Conservation (phyloP, 2,329 filamentous ascomycete species). For the Pseudogymnoascus destructans region DNA sequence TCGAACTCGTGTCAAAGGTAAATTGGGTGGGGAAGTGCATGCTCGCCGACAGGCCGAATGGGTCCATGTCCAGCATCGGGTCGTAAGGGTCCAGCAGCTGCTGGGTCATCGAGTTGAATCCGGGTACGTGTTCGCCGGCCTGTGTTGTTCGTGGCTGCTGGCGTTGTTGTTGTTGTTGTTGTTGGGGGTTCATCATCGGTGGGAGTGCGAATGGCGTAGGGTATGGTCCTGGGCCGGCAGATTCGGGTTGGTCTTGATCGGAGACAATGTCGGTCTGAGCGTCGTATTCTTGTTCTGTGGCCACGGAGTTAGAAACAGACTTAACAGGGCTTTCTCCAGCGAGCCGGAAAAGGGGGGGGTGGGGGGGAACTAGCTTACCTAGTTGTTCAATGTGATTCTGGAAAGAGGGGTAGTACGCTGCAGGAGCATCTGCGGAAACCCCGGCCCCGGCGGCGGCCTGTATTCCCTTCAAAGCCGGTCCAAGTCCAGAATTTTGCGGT, state of each 20-base stretch:
- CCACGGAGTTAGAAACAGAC: conserved; percentile 54
- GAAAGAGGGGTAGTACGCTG: conserved; percentile 70
- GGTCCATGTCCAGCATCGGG: conserved; percentile 80
- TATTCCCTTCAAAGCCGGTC: conserved; percentile 20
- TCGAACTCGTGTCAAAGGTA: conserved; percentile 44
- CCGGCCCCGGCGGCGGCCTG: conserved; percentile 25
- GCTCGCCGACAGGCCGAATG: conserved; percentile 82
- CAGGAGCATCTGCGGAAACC: conserved; percentile 30
- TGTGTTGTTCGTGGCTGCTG: conserved; percentile 27
- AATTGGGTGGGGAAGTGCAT: conserved; percentile 90
- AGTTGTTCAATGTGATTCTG: conserved; percentile 92
- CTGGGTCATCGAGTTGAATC: conserved; percentile 13
- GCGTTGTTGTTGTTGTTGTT: conserved; percentile 13
- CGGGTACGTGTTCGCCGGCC: conserved; percentile 22
- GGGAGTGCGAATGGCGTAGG: conserved; percentile 41
- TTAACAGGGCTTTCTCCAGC: conserved; percentile 43
- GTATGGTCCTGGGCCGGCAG: conserved; percentile 55
- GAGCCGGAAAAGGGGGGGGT: conserved; percentile 33
- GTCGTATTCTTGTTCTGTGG: conserved; percentile 93
- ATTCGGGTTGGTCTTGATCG: conserved; percentile 58
- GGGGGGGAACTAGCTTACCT: conserved; percentile 66
- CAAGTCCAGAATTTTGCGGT: conserved; percentile 20
- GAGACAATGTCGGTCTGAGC: conserved; percentile 81
- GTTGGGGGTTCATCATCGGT: conserved; percentile 23
- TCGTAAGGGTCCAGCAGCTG: conserved; percentile 60